These are phyloP conservation scores for Candida nitratophila DNA, from an alignment of 805 yeast species.

Conservation along the genomic window DNA sequence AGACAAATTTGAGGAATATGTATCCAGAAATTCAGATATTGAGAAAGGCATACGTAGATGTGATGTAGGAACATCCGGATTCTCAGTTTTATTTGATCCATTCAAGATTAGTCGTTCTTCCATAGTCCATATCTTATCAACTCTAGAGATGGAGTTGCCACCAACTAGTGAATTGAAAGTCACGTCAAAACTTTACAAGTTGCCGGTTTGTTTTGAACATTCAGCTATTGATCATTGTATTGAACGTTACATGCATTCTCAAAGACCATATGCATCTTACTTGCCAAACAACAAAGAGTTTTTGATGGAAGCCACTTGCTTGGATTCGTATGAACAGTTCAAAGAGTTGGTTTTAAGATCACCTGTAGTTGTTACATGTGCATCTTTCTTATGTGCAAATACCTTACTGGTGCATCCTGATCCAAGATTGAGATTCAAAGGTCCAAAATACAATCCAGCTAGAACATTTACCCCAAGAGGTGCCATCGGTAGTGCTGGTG, in stretches of 20 bases:
- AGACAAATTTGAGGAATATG: constrained; percentile 67
- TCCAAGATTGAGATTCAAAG: constrained; percentile 89
- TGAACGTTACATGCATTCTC: constrained; percentile 85
- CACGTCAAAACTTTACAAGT: constrained; percentile 68
- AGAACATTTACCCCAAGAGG: constrained; percentile 96
- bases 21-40: constrained; percentile 47
- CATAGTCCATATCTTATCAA: constrained; percentile 55
- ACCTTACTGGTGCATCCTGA: constrained; percentile 98
- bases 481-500: constrained; percentile 96
- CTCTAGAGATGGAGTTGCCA: constrained; percentile 68
- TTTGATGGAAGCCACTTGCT: constrained; percentile 79
- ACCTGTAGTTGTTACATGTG: constrained; percentile 92
- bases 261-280: constrained; percentile 93
- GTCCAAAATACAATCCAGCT: constrained; percentile 93
- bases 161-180: constrained; percentile 80
- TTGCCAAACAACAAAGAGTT: constrained; percentile 96
- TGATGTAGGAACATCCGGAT: constrained; percentile 89
- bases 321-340: constrained; percentile 65
- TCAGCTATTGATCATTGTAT: constrained; percentile 83
- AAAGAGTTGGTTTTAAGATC: constrained; percentile 83
- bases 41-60: constrained; percentile 91
- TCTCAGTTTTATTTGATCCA: constrained; percentile 78
- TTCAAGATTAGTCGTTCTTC: constrained; percentile 49
- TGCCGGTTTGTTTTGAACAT: constrained; percentile 98
- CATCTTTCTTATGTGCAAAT: constrained; percentile 86